Base-by-base conservation (phyloP, 495 filamentous ascomycete genomes). In the Hyphodiscus hymeniophilus region DNA sequence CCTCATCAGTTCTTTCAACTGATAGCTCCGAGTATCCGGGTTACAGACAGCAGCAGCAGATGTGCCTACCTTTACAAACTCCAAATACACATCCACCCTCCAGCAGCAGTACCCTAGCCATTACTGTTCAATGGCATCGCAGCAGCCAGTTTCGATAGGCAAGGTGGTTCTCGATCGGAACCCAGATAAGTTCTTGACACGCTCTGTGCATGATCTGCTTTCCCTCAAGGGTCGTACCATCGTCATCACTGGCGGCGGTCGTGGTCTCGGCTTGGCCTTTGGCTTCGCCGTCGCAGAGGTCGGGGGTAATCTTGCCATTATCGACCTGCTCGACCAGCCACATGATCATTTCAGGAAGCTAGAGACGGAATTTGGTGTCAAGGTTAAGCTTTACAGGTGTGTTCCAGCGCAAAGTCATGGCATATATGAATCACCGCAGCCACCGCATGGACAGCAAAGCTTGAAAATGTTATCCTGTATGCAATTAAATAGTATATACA, bases 141-240 rank as follows among this genome's bases (percentile, higher is more conserved):
- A 33, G 30, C 30, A 33, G 30, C 30, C 30, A 7, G 8, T n/a
- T 7, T 8, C 30, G 30, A 33, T n/a, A 33, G 30, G 30, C 30
- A 13, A 18, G 32, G 22, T n/a, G 45, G 33, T 39, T 7, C 36
- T 39, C 30, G 30, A 33, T 33, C 30, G 30, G 8, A 33, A 33
- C 30, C 30, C 30, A 33, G 18, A 34, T 26, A 34, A 10, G n/a
- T 35, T 11, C 43, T 23, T 35, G 12, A 3, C 28, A 10, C 28
- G 11, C 26, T 7, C 43, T 16, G 41, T 51, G 8, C 18, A 24
- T 3, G 30, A 45, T 22, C 35, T 52, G 2, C 66, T 75, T 60
- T 70, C 63, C 55, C 55, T 76, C 20, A 71, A 71, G 51, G 70
- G 69, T 51, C 70, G 69, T 52, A 69, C 73, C 43, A 61, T 71